These are phyloP conservation scores for Penicillium malachiteum DNA, from an alignment of 495 filamentous ascomycete genomes.

Conservation along the genomic window DNA sequence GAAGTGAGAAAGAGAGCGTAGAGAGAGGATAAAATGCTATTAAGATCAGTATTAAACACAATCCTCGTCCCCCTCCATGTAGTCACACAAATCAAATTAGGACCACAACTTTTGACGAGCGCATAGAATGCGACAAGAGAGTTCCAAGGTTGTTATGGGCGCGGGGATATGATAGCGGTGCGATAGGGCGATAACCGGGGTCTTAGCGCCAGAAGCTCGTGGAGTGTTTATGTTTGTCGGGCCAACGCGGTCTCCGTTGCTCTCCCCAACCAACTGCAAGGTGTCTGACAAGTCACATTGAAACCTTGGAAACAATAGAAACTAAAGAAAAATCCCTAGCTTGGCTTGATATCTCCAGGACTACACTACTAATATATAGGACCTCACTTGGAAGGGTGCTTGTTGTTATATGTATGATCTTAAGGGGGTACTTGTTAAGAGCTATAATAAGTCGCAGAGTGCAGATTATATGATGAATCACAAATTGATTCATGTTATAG, in stretches of 20 bases:
- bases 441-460: no score
- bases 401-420: no score
- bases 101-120: conserved; percentile 5
- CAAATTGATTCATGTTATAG: no score
- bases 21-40: conserved; percentile 4
- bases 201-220: conserved; percentile 20
- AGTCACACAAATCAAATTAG: conserved; percentile 9
- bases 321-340: not conserved
- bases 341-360: not conserved
- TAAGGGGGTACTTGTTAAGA: no score
- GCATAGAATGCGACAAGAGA: conserved; percentile 10
- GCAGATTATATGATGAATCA: no score
- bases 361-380: not conserved
- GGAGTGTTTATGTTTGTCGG: conserved; percentile 24
- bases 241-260: conserved; percentile 24
- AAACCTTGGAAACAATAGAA: not conserved
- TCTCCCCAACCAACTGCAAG: conserved; percentile 19
- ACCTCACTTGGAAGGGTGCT: not conserved
- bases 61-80: conserved; percentile 25
- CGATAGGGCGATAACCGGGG: conserved; percentile 32
- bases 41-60: conserved; percentile 9
- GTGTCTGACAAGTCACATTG: conserved; percentile 20
- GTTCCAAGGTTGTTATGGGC: conserved; percentile 32
- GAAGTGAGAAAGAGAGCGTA: conserved; percentile 3
- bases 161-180: conserved; percentile 22